These are phyloP conservation scores for Chaetomiaceae sp. DNA, from an alignment of 2,329 filamentous ascomycete genomes.

Conservation along the genomic window DNA sequence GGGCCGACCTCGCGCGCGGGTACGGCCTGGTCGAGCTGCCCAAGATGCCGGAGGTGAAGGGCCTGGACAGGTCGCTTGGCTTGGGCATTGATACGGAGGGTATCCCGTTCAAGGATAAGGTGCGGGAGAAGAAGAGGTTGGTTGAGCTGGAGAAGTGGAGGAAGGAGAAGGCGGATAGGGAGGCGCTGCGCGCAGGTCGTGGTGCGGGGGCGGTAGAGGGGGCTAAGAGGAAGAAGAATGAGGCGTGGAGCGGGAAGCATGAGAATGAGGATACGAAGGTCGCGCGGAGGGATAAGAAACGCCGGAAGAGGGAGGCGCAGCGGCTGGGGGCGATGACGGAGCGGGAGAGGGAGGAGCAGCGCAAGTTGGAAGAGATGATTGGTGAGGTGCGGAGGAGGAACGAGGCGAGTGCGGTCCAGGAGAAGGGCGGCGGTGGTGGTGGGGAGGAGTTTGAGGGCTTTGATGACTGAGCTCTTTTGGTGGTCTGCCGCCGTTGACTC, in stretches of 20 bases:
- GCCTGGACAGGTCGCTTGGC: constrained; percentile 54
- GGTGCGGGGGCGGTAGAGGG: constrained; percentile 33
- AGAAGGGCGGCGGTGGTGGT: constrained; percentile 1
- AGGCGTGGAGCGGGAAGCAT: constrained; percentile 67
- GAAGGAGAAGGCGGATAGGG: constrained; percentile 32
- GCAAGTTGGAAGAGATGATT: constrained; percentile 59
- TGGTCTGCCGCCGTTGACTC: no score
- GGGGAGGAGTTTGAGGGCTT: constrained; percentile 56
- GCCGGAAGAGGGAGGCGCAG: constrained; percentile 50
- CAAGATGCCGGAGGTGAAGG: constrained; percentile 85
- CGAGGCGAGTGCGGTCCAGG: constrained; percentile 30
- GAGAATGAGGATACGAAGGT: constrained; percentile 58
- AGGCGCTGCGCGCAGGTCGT: no score
- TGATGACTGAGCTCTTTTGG: no score
- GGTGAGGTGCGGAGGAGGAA: constrained; percentile 57
- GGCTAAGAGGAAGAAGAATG: constrained; percentile 54
- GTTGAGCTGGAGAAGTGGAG: constrained; percentile 47
- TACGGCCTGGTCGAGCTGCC: constrained; percentile 86
- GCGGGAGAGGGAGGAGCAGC: constrained; percentile 57
- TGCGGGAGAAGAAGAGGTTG: constrained; percentile 59
- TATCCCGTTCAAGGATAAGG: constrained; percentile 66
- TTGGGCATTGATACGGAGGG: constrained; percentile 60
- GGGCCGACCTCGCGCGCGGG: constrained; percentile 70
- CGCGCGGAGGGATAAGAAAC: constrained; percentile 31
- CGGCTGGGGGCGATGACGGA: constrained; percentile 61